Conservation (phyloP, 2,329 filamentous ascomycete species). For the Paecilomyces fulvus region DNA sequence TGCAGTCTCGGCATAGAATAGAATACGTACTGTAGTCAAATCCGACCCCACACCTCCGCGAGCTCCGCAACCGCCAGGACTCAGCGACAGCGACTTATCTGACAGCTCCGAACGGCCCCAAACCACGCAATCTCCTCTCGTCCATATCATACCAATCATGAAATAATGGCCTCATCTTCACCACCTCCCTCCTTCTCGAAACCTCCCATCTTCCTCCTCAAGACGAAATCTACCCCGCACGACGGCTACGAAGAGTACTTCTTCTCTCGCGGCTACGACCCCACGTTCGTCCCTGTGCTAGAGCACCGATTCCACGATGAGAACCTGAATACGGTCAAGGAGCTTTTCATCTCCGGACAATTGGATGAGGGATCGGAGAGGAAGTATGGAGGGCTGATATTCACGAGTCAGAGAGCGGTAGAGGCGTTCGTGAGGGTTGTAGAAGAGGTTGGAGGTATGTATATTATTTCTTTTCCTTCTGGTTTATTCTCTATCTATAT, state of each 20-base stretch:
- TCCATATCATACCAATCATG: background rate
- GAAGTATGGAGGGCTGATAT: slow-evolving; percentile 40
- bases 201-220: slow-evolving; percentile 38
- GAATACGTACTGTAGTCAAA: background rate
- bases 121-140: background rate
- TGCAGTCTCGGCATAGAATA: background rate
- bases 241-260: slow-evolving; percentile 41
- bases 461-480: slow-evolving; percentile 1
- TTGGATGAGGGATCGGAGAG: slow-evolving; percentile 11
- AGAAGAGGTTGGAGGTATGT: slow-evolving; percentile 21
- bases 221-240: slow-evolving; percentile 38
- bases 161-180: background rate
- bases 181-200: slow-evolving; percentile 1
- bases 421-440: slow-evolving; percentile 36
- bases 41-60: background rate
- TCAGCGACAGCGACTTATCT: background rate
- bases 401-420: slow-evolving; percentile 42
- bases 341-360: slow-evolving; percentile 26
- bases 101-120: background rate
- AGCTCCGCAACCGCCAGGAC: background rate
- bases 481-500: no score
- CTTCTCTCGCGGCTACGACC: slow-evolving; percentile 21
- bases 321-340: slow-evolving; percentile 27
- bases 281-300: slow-evolving; percentile 39
- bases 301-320: slow-evolving; percentile 32